Percentiles rank a stretch among this genome's conserved stretches.
phyloP scores from a whole-genome alignment of 1,284 basidiomycete species.

The Microbotryum lychnidis-dioicae region DNA sequence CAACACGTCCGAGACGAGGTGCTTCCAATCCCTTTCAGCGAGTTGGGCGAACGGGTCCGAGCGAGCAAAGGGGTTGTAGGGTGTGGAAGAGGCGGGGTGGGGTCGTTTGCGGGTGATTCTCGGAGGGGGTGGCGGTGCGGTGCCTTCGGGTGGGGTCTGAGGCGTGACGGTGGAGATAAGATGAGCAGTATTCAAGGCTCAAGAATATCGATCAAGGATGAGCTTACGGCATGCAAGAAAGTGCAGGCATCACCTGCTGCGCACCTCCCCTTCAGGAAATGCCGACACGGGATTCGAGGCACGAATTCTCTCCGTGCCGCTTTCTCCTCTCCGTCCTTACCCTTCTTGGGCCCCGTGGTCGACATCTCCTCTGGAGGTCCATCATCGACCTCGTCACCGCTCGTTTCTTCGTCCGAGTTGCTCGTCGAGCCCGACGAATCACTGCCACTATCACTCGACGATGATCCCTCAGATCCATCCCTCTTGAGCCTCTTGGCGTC shows the following conservation, averaged over 20 bases:
- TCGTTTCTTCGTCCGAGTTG: background rate
- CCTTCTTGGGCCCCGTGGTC: background rate
- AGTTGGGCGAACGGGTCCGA: conserved; percentile 48
- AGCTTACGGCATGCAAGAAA: conserved; percentile 23
- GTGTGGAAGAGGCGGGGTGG: conserved; percentile 34
- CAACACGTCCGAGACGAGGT: conserved; percentile 84
- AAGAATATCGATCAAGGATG: background rate
- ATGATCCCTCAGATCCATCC: background rate
- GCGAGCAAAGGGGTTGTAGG: conserved; percentile 55
- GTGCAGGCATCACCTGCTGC: conserved; percentile 15
- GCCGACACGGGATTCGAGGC: conserved; percentile 19
- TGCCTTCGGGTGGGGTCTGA: conserved; percentile 11
- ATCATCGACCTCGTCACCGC: conserved; percentile 9
- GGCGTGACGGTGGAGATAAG: background rate
- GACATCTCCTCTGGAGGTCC: conserved; percentile 8
- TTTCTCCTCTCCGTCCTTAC: conserved; percentile 2
- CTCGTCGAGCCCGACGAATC: background rate
- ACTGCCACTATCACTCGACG: background rate
- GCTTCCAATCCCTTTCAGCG: conserved; percentile 77
- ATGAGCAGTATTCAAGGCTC: background rate
- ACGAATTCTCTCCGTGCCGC: conserved; percentile 1
- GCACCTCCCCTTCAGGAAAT: conserved; percentile 21
- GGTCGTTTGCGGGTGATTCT: conserved; percentile 14
- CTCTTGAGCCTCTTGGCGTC: background rate
- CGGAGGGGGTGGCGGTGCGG: conserved; percentile 6